A percentile compares a stretch with the other conserved stretches of the same genome.
These are phyloP conservation scores for Septoria linicola DNA, from an alignment of 2,329 filamentous ascomycete genomes.

Conservation along the genomic window DNA sequence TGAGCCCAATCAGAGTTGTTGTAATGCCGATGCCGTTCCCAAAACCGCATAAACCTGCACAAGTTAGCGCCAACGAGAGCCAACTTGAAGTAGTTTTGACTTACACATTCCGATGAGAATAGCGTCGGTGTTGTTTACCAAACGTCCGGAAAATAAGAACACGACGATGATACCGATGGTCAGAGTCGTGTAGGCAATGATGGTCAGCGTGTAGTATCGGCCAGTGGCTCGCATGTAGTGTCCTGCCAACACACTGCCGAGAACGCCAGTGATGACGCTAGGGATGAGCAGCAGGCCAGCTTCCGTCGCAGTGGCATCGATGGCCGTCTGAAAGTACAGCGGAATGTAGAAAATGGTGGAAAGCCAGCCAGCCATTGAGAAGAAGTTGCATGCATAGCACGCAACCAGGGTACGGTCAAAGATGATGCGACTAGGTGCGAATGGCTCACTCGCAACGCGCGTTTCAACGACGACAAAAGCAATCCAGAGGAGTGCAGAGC, in stretches of 20 bases:
- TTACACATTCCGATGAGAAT: slow-evolving; percentile 60
- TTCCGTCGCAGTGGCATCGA: slow-evolving; percentile 61
- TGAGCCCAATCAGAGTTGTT: slow-evolving; percentile 67
- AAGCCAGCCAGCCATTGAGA: slow-evolving; percentile 61
- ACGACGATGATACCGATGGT: slow-evolving; percentile 57
- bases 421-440: slow-evolving; percentile 72
- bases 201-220: slow-evolving; percentile 68
- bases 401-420: slow-evolving; percentile 66
- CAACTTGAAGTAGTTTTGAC: too few relatives aligned
- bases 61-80: slow-evolving; percentile 24
- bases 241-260: slow-evolving; percentile 64
- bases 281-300: slow-evolving; percentile 68
- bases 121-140: slow-evolving; percentile 50
- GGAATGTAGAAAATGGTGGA: slow-evolving; percentile 70
- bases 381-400: slow-evolving; percentile 71
- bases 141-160: slow-evolving; percentile 56
- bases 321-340: slow-evolving; percentile 72
- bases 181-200: slow-evolving; percentile 55
- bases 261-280: slow-evolving; percentile 60
- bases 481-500: slow-evolving; percentile 60
- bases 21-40: slow-evolving; percentile 64
- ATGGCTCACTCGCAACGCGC: slow-evolving; percentile 66
- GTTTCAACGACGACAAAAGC: slow-evolving; percentile 69
- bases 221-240: slow-evolving; percentile 68
- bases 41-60: slow-evolving; percentile 36